Conservation (phyloP, 805 yeast species). For the Candida patagonica region DNA sequence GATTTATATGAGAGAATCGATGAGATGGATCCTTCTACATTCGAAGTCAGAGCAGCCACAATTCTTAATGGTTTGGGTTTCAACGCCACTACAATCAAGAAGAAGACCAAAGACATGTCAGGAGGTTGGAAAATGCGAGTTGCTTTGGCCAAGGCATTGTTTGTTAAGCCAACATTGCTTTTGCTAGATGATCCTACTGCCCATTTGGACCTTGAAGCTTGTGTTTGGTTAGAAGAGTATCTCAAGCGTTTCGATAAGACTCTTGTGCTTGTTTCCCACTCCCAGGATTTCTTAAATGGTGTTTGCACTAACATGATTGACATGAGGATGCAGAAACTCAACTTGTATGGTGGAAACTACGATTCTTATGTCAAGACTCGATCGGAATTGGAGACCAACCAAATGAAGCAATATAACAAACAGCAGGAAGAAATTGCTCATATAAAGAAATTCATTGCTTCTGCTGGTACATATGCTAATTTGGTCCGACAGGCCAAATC, state of each 20-base stretch:
- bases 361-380: slow-evolving; percentile 95
- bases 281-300: slow-evolving; percentile 98
- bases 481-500: slow-evolving; percentile 98
- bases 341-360: slow-evolving; percentile 93
- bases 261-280: slow-evolving; percentile 90
- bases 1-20: slow-evolving; percentile 92
- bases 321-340: slow-evolving; percentile 76
- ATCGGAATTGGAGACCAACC: slow-evolving; percentile 87
- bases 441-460: slow-evolving; percentile 96
- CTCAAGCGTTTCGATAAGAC: slow-evolving; percentile 90
- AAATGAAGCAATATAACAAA: slow-evolving; percentile 92
- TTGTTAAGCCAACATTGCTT: slow-evolving; percentile 93
- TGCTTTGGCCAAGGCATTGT: slow-evolving; percentile 93
- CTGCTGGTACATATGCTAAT: slow-evolving; percentile 99
- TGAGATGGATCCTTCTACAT: slow-evolving; percentile 90
- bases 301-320: slow-evolving; percentile 97
- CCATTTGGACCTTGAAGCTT: slow-evolving; percentile 97
- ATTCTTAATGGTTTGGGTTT: slow-evolving; percentile 97
- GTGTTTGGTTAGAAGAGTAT: slow-evolving; percentile 99
- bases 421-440: slow-evolving; percentile 99
- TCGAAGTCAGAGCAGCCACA: slow-evolving; percentile 92
- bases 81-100: slow-evolving; percentile 74
- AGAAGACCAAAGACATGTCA: slow-evolving; percentile 97
- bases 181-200: slow-evolving; percentile 98
- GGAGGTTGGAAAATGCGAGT: slow-evolving; percentile 99